Percentiles rank a stretch among this genome's conserved stretches.
Evolutionary conservation across 1,284 basidiomycete species (phyloP).

Genomic region (Irpex sp.): DNA sequence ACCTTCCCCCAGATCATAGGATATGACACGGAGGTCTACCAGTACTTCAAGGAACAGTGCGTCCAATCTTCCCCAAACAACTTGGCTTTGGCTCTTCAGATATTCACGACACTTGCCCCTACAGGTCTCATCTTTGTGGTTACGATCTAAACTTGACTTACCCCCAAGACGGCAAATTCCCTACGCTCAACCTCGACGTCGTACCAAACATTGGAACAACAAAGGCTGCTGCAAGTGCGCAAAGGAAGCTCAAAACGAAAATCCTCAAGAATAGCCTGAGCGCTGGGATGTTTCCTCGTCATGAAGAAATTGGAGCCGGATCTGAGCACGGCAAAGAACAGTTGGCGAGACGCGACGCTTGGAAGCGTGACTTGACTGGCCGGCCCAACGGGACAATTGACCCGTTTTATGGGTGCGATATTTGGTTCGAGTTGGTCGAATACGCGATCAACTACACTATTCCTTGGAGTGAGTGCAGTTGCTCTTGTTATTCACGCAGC

Average conservation of each 20-base stretch:
- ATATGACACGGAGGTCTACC: constrained; percentile 49
- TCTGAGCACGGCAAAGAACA: no score
- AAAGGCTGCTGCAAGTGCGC: neutral
- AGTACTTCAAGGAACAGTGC: constrained; percentile 65
- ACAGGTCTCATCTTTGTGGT: constrained; percentile 28
- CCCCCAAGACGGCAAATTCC: constrained; percentile 52
- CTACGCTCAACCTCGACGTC: constrained; percentile 21
- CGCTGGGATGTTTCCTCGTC: neutral
- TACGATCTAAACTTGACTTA: constrained; percentile 61
- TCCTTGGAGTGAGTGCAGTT: constrained; percentile 20
- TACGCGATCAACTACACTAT: constrained; percentile 26
- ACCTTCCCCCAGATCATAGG: constrained; percentile 15
- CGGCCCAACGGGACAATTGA: constrained; percentile 22
- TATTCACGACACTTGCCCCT: neutral
- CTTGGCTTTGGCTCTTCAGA: neutral
- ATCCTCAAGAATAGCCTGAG: neutral
- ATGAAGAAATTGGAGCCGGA: neutral
- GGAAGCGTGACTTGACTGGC: constrained; percentile 15
- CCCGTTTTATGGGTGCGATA: constrained; percentile 24
- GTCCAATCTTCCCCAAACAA: constrained; percentile 18
- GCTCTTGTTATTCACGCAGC: neutral
- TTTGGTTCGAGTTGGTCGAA: constrained; percentile 23
- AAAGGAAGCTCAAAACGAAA: neutral
- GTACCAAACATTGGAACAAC: neutral
- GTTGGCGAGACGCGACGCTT: neutral